Evolutionary conservation across 1,284 basidiomycete species (phyloP).

Genomic region (Leucoagaricus sp.): DNA sequence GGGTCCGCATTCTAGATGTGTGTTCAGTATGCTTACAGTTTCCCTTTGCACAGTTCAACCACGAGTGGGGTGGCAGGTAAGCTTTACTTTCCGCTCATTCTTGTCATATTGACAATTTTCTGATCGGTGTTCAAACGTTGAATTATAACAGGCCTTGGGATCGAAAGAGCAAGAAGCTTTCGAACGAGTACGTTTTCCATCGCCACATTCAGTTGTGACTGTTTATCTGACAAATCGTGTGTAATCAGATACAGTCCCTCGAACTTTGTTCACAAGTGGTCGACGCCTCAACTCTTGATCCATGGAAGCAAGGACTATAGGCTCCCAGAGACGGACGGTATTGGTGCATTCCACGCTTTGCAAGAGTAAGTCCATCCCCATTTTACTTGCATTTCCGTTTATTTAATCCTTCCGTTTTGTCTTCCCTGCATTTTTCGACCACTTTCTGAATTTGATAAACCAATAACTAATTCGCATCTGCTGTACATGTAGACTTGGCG

Average conservation of each 20-base stretch:
- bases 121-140: not conserved
- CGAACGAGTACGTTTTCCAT: slow-evolving; percentile 48
- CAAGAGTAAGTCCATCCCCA: slow-evolving; percentile 59
- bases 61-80: slow-evolving; percentile 74
- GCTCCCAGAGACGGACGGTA: slow-evolving; percentile 80
- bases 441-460: not conserved
- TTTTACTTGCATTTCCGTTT: not conserved
- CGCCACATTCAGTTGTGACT: not conserved
- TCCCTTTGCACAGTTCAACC: slow-evolving; percentile 60
- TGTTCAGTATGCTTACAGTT: not conserved
- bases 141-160: slow-evolving; percentile 61
- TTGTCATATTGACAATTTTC: not conserved
- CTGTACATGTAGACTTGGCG: slow-evolving; percentile 50
- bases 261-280: slow-evolving; percentile 83
- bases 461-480: not conserved
- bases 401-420: not conserved
- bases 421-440: not conserved
- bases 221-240: not conserved
- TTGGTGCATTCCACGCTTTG: slow-evolving; percentile 79
- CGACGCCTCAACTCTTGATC: slow-evolving; percentile 81
- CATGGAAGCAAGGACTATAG: slow-evolving; percentile 89
- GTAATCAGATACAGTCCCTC: slow-evolving; percentile 63
- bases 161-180: slow-evolving; percentile 51
- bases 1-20: not conserved
- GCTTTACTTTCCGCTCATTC: not conserved